A percentile compares a stretch with the other conserved stretches of the same genome.
phyloP scores from a whole-genome alignment of 2,329 filamentous ascomycete species.

The Venturia carpophila region DNA sequence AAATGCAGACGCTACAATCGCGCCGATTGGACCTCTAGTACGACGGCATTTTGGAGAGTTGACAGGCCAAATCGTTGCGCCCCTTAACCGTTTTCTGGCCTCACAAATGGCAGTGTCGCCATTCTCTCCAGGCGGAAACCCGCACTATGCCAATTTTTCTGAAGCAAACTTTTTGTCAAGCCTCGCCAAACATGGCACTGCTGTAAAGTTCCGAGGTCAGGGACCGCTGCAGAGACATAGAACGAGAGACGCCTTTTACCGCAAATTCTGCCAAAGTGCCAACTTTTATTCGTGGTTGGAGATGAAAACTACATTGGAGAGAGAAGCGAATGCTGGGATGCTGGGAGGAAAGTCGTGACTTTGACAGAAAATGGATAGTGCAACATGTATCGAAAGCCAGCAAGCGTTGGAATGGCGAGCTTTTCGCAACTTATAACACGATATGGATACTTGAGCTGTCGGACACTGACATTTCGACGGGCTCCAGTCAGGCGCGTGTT shows the following conservation, averaged over 20 bases:
- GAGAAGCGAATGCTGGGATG: conserved; percentile 33
- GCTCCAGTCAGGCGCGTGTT: too few species aligned
- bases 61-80: conserved; percentile 35
- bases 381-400: not conserved
- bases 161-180: conserved; percentile 31
- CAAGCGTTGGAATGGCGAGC: not conserved
- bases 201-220: conserved; percentile 33
- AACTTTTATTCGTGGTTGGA: conserved; percentile 38
- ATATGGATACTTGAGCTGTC: too few species aligned
- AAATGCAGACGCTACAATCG: conserved; percentile 19
- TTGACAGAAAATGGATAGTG: not conserved
- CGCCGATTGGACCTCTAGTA: conserved; percentile 30
- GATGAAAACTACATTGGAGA: conserved; percentile 36
- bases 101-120: conserved; percentile 25
- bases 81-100: conserved; percentile 35
- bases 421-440: not conserved
- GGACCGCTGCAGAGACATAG: conserved; percentile 32
- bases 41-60: conserved; percentile 36
- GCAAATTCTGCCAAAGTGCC: conserved; percentile 31
- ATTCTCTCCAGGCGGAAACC: conserved; percentile 30
- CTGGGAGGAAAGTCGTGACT: conserved; percentile 22
- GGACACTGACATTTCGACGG: too few species aligned
- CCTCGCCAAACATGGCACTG: conserved; percentile 33
- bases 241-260: conserved; percentile 32
- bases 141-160: conserved; percentile 34